Percentiles rank a stretch among this genome's conserved stretches.
Conservation (phyloP, 2,329 filamentous ascomycete genomes). For the Colletotrichum endophyticum region DNA sequence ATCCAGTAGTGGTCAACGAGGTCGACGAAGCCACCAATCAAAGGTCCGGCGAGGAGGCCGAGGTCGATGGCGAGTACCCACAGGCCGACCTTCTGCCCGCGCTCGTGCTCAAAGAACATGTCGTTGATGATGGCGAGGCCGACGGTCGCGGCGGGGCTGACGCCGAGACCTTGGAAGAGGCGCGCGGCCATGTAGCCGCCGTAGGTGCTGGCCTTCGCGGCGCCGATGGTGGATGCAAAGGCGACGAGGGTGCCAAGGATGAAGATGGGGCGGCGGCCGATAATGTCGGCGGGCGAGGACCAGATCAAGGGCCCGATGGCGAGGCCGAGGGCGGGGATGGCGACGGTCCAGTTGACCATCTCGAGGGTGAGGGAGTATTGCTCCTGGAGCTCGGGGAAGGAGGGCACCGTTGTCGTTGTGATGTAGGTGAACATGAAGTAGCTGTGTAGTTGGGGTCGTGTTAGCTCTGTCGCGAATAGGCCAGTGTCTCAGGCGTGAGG, state of each 20-base stretch:
- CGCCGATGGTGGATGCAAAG: conserved; percentile 35
- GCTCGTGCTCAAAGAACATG: conserved; percentile 61
- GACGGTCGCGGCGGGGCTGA: conserved; percentile 57
- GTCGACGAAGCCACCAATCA: conserved; percentile 55
- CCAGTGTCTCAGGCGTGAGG: background rate
- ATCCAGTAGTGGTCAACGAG: conserved; percentile 54
- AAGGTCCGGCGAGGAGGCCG: conserved; percentile 49
- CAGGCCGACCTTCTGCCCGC: conserved; percentile 58
- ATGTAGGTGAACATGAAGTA: conserved; percentile 65
- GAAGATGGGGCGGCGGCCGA: conserved; percentile 56
- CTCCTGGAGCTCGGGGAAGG: conserved; percentile 53
- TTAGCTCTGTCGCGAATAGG: background rate
- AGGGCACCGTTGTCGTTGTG: conserved; percentile 60
- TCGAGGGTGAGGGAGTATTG: conserved; percentile 48
- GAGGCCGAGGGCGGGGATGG: conserved; percentile 54
- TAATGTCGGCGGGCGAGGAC: conserved; percentile 52
- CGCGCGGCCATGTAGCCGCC: conserved; percentile 60
- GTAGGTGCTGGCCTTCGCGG: conserved; percentile 40
- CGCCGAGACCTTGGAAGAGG: conserved; percentile 63
- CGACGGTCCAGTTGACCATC: conserved; percentile 60
- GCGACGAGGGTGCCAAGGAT: conserved; percentile 42
- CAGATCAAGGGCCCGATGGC: conserved; percentile 55
- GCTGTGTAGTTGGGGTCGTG: conserved; percentile 26
- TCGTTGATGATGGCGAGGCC: conserved; percentile 60
- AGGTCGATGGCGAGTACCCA: conserved; percentile 63